Conservation (phyloP, 495 filamentous ascomycete species). For the Cercophora samala region DNA sequence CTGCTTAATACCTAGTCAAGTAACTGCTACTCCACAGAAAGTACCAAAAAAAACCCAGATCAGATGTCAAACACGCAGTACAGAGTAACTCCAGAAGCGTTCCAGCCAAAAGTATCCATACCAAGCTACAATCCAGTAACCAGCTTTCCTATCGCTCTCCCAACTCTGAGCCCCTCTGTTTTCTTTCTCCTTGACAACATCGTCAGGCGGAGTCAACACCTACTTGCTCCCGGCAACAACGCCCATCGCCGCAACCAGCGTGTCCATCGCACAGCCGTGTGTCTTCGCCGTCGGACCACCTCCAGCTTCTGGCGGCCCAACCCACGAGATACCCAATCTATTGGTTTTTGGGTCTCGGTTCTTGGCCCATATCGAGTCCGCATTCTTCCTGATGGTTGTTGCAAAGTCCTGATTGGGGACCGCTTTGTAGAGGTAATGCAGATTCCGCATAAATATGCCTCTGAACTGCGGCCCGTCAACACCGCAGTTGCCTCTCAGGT, state of each 20-base stretch:
- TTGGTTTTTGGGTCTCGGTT: conserved; percentile 49
- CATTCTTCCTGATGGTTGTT: conserved; percentile 57
- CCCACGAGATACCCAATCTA: conserved; percentile 57
- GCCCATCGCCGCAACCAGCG: conserved; percentile 62
- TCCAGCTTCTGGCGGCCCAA: conserved; percentile 55
- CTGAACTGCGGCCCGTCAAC: conserved; percentile 70
- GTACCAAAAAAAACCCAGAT: background rate
- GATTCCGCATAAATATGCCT: conserved; percentile 72
- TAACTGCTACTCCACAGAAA: background rate
- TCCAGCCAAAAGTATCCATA: background rate
- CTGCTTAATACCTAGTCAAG: background rate
- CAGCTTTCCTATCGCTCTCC: background rate
- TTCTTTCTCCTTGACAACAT: background rate
- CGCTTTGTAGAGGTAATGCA: conserved; percentile 54
- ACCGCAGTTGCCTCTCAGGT: conserved; percentile 54
- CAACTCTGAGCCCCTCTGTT: background rate
- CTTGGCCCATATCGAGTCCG: conserved; percentile 64
- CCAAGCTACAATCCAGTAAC: background rate
- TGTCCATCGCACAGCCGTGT: conserved; percentile 66
- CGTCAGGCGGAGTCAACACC: background rate
- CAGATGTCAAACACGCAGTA: background rate
- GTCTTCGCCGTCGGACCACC: conserved; percentile 41
- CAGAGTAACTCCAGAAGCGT: background rate
- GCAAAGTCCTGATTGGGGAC: conserved; percentile 50
- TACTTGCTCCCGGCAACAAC: conserved; percentile 16